A percentile compares a stretch with the other conserved stretches of the same genome.
Evolutionary conservation across 345 rosid species (phyloP).

Genomic region (Rhodamnia argentea): DNA sequence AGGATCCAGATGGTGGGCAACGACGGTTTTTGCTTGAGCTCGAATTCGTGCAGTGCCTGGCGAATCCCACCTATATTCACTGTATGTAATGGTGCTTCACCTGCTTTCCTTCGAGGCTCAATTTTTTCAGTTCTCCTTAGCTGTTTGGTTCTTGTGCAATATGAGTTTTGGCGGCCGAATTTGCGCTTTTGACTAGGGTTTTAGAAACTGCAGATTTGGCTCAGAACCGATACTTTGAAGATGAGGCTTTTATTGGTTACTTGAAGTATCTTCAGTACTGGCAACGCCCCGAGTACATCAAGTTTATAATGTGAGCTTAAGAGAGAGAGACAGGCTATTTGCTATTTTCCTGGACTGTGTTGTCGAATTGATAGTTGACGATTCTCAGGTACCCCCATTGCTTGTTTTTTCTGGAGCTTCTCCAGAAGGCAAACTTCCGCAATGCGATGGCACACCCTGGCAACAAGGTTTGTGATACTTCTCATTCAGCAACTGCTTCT

Average conservation of each 20-base stretch:
- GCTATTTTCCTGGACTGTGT: not conserved
- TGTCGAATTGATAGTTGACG: not conserved
- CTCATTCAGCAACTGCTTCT: not conserved
- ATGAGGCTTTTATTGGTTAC: slow-evolving; percentile 94
- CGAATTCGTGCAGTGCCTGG: slow-evolving; percentile 92
- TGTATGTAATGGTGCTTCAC: slow-evolving; percentile 26
- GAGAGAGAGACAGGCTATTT: not conserved
- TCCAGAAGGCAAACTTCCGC: slow-evolving; percentile 89
- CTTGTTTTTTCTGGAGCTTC: slow-evolving; percentile 87
- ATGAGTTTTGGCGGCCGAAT: not conserved
- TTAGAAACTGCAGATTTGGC: slow-evolving; percentile 56
- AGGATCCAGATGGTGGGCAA: slow-evolving; percentile 89
- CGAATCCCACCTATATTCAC: slow-evolving; percentile 95
- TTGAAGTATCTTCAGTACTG: slow-evolving; percentile 94
- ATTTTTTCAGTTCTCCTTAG: not conserved
- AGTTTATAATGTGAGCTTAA: slow-evolving; percentile 74
- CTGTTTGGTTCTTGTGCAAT: not conserved
- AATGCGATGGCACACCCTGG: slow-evolving; percentile 96
- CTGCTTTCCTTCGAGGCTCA: not conserved
- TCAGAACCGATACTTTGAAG: slow-evolving; percentile 96
- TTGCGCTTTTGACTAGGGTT: not conserved
- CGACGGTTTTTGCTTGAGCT: slow-evolving; percentile 84
- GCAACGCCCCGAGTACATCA: slow-evolving; percentile 88
- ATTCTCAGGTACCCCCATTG: slow-evolving; percentile 93
- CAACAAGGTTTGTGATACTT: slow-evolving; percentile 56